Base-by-base conservation (phyloP, 2,329 filamentous ascomycete genomes). In the Aureobasidium sp. region DNA sequence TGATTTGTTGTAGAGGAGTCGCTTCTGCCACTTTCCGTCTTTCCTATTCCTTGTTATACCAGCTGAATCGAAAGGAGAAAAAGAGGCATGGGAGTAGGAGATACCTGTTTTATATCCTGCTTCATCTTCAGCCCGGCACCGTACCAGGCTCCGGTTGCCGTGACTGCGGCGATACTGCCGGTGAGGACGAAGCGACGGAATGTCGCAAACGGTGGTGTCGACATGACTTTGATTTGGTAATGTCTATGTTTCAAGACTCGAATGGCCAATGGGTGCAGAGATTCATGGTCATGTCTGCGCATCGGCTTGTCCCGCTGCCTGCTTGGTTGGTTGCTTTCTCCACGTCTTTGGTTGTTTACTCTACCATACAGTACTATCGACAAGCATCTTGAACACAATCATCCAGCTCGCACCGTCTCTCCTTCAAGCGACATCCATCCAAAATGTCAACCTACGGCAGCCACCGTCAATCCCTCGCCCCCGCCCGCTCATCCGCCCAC, bases 111-210 rank as follows among this genome's bases (percentile, higher is more conserved):
- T 32, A 70, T 64, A 45, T 83, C 75, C 57, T 74, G 69, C 27
- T 73, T 66, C 3, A 72, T 75, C 63, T 82, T 83, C 56, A 84
- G 58, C 6, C 75, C 74, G 17, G 81, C 81, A 21, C 81, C 81
- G 60, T 81, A 83, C 57, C 78, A 72, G 4, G 79, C 73, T 48
- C 81, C 80, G 1, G 74, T 74, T 6, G 76, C 75, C 1, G 79
- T 81, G 41, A 81, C 74, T 14, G 76, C 73, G 8, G 77, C 73
- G 16, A 83, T 73, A 3, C 76, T 72, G 30, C 71, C 74, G 1
- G 81, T 80, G 59, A 81, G 64, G 16, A 81, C 69, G 54, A 77
- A 69, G 14, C 76, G 71, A 24, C 76, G 72, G 6, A 78, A 63
- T 19, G 57, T 59, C 21, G 55, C 56, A 10, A 61, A 52, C 38